A percentile compares a stretch with the other conserved stretches of the same genome.
Evolutionary conservation across 805 yeast species (phyloP).

Genomic region (Grigorovia transvaalensis): DNA sequence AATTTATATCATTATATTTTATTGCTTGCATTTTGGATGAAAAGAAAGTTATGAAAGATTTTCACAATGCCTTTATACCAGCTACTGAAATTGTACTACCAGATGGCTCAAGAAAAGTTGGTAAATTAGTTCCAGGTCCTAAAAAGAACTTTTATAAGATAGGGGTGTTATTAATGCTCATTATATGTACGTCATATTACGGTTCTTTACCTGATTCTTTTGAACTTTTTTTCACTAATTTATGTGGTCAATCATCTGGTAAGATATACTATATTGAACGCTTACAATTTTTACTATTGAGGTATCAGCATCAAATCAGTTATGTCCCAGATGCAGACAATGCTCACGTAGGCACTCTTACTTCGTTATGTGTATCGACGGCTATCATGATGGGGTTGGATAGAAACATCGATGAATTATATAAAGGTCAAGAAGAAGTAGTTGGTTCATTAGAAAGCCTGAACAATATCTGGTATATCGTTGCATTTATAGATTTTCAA

Average conservation of each 20-base stretch:
- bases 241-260: constrained; percentile 21
- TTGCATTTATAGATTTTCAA: constrained; percentile 17
- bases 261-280: constrained; percentile 23
- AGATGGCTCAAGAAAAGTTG: constrained; percentile 5
- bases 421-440: constrained; percentile 8
- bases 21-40: constrained; percentile 11
- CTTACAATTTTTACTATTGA: constrained; percentile 19
- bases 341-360: constrained; percentile 12
- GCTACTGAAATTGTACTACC: constrained; percentile 3
- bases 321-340: constrained; percentile 18
- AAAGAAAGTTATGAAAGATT: constrained; percentile 16
- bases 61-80: constrained; percentile 9
- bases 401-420: constrained; percentile 11
- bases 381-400: constrained; percentile 19
- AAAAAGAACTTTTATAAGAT: constrained; percentile 22
- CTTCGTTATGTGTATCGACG: constrained; percentile 10
- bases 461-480: constrained; percentile 22
- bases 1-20: constrained; percentile 8
- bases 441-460: constrained; percentile 16
- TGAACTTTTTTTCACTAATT: constrained; percentile 11
- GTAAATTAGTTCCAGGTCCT: constrained; percentile 4
- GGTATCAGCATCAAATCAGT: constrained; percentile 3
- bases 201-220: constrained; percentile 12
- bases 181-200: constrained; percentile 11
- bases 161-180: constrained; percentile 20